Evolutionary conservation across 441 rosid species (phyloP).

Genomic region (Corymbia calophylla): DNA sequence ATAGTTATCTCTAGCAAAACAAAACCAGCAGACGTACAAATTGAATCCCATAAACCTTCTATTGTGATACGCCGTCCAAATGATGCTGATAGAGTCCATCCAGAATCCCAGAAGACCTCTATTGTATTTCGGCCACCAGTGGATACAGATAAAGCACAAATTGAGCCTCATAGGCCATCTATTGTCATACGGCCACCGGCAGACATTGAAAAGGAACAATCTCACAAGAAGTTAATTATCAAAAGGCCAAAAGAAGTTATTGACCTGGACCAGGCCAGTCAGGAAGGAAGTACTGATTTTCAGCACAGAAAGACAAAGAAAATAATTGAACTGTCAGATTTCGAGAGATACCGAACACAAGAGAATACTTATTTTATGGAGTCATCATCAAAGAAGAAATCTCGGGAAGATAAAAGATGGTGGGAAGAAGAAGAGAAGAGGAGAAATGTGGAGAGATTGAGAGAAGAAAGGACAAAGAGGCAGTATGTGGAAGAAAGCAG

Average conservation of each 20-base stretch:
- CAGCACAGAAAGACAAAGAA: constrained; percentile 79
- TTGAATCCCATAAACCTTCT: constrained; percentile 40
- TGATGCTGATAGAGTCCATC: constrained; percentile 45
- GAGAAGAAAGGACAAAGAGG: constrained; percentile 42
- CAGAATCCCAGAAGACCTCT: constrained; percentile 53
- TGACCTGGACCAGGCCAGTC: constrained; percentile 72
- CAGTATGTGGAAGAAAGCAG: constrained; percentile 31
- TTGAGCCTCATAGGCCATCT: constrained; percentile 36
- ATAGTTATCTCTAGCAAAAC: constrained; percentile 67
- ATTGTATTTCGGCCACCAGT: constrained; percentile 38
- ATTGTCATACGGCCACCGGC: constrained; percentile 72
- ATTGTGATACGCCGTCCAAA: constrained; percentile 47
- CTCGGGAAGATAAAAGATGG: constrained; percentile 56
- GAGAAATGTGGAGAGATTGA: constrained; percentile 44
- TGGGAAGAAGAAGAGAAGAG: constrained; percentile 83
- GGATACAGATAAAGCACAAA: constrained; percentile 22
- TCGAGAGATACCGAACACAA: constrained; percentile 42
- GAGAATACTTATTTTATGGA: constrained; percentile 29
- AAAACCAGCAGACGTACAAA: constrained; percentile 44
- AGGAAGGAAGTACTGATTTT: constrained; percentile 56
- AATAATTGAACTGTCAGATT: constrained; percentile 71
- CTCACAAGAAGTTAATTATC: constrained; percentile 73
- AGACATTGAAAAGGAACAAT: constrained; percentile 48
- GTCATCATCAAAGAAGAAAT: constrained; percentile 47
- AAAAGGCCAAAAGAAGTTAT: constrained; percentile 68